phyloP scores from a whole-genome alignment of 805 yeast genomes.

The Pichia deserticola region DNA sequence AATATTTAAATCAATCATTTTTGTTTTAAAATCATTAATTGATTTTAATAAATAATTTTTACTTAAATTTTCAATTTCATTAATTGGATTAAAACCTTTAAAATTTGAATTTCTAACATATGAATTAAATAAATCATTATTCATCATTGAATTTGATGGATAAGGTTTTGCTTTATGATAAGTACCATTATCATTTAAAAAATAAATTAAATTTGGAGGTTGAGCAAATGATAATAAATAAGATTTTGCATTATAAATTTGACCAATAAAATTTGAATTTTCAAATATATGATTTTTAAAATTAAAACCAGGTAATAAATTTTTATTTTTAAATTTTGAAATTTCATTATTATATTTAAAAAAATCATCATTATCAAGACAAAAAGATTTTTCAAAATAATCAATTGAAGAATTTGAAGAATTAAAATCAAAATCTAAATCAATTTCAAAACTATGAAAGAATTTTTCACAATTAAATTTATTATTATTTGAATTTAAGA shows the following conservation, averaged over 20 bases:
- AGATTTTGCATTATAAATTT: slow-evolving; percentile 35
- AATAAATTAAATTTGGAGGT: slow-evolving; percentile 32
- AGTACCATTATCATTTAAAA: slow-evolving; percentile 32
- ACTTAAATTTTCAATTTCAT: slow-evolving; percentile 25
- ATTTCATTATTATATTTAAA: slow-evolving; percentile 5
- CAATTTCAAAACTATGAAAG: slow-evolving; percentile 14
- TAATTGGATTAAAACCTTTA: slow-evolving; percentile 25
- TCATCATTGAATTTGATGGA: slow-evolving; percentile 23
- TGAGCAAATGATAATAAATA: slow-evolving; percentile 33
- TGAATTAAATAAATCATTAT: slow-evolving; percentile 30
- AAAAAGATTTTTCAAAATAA: slow-evolving; percentile 6
- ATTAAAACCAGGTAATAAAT: slow-evolving; percentile 35
- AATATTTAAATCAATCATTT: slow-evolving; percentile 10
- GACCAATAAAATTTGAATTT: slow-evolving; percentile 30
- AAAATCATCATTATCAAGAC: slow-evolving; percentile 20
- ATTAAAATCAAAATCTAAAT: slow-evolving; percentile 11
- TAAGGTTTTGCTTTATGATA: slow-evolving; percentile 24
- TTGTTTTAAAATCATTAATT: slow-evolving; percentile 12
- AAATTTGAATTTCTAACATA: slow-evolving; percentile 15
- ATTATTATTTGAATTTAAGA: slow-evolving; percentile 14
- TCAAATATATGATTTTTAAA: slow-evolving; percentile 15
- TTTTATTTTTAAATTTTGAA: slow-evolving; percentile 4
- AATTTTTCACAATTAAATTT: slow-evolving; percentile 25
- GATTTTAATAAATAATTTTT: slow-evolving; percentile 14
- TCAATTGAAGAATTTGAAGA: slow-evolving; percentile 1